Base-by-base conservation (phyloP, 1,139 yeast species). In the Tardiomyces depauwii region DNA sequence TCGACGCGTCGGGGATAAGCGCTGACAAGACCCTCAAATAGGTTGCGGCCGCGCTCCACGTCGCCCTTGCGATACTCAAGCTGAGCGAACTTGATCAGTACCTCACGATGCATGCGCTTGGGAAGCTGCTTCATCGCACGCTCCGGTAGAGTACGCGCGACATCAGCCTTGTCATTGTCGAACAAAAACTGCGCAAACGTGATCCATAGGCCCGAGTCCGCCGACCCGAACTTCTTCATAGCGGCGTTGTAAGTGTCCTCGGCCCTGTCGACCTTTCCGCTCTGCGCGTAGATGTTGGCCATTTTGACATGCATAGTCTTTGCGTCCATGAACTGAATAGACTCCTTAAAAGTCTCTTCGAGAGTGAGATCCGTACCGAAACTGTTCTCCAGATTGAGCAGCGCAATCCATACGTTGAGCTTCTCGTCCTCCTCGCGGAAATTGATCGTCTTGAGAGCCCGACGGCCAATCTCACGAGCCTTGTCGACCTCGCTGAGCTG, bases 351-450 rank as follows among this genome's bases (percentile, higher is more conserved):
- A 0, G 77, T 76, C 27, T 80, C 87, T 47, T 86, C 89, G 46
- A 89, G 67, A 3, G 93, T 68, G 51, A 87, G 96, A 10, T 80
- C 82, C 27, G 85, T 75, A 48, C 98, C 99, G 65, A 91, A 91
- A 14, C 89, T 80, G 64, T 86, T 87, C 65, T 91, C 99, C 74
- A 93, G 77, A 67, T 93, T 91, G 57, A 91, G 76, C 61, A 88
- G 67, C 1, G 97, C 98, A 63, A 91, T 85, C 98, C 98, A 93
- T 45, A 91, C 81, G 60, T 91, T 93, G 67, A 88, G 68, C 66
- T 88, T 87, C 63, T 91, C 98, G 58, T 80, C 82, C 64, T 93
- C 98, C 61, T 89, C 96, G 59, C 96, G 78, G 69, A 82, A 87
- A 60, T 78, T 80, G 56, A 91, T 91, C 10, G 94, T 82, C 68